Evolutionary conservation across 2,329 filamentous ascomycete genomes (phyloP), one percentile per base, ranked within the genome.

Genomic region (Didymella glomerata): DNA sequence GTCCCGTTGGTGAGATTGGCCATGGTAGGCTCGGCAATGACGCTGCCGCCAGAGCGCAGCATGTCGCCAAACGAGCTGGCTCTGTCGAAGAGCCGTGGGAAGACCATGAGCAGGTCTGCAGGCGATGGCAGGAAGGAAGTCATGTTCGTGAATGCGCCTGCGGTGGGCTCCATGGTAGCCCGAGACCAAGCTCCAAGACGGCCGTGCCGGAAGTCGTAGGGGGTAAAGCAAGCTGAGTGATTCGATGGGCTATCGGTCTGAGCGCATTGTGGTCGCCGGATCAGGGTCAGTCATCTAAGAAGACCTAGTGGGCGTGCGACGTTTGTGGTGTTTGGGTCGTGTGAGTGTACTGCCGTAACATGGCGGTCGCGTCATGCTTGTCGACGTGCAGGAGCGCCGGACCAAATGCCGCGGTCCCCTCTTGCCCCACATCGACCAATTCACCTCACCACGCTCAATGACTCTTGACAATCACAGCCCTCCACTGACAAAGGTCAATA

Each of bases 81-180:
- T 73, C 86, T 88, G 76, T 85, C 87, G 30, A 91, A 83, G 71
- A 93, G 87, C 58, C 90, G 84, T 48, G 90, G 90, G 4, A 90
- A 85, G 18, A 86, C 89, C 76, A 86, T 82, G 63, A 91, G 83
- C 47, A 93, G 79, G 69, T 92, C 89, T 73, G 86, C 87, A 18
- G 90, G 78, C 11, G 88, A 88, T 2, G 89, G 88, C 28, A 79
- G 63, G 32, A 72, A 76, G n/a, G 73, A 73, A 46, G 66, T 77
- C 60, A 67, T 67, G 63, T 79, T 79, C 46, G 66, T 54, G 57
- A 70, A 61, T 49, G 70, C 65, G 50, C 68, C 58, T 28, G 66
- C 38, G 41, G 61, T 51, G 28, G 60, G 61, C 30, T 70, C 68
- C 72, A 75, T 75, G 45, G 65, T 36, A 46, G 40, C 52, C 24